Evolutionary conservation across 1,284 basidiomycete species (phyloP).

Genomic region (Cutaneotrichosporon sp.): DNA sequence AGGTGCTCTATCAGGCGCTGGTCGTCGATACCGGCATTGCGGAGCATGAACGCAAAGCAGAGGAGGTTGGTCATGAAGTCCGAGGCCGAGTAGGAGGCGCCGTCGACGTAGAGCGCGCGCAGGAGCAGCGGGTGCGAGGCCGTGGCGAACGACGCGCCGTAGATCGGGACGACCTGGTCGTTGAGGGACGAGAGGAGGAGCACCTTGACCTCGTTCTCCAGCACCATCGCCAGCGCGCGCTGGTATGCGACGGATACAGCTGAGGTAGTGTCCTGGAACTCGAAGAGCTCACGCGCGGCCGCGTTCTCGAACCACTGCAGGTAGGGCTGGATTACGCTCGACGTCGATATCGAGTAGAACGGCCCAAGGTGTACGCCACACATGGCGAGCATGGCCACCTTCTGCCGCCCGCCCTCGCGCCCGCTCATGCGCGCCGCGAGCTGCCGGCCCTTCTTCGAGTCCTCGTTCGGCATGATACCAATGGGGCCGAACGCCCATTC

Average conservation of each 20-base stretch:
- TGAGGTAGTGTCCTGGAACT: constrained; percentile 71
- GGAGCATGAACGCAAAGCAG: constrained; percentile 80
- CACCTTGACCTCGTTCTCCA: constrained; percentile 81
- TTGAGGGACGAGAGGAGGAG: constrained; percentile 91
- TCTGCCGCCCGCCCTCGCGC: constrained; percentile 57
- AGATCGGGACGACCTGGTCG: constrained; percentile 92
- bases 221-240: constrained; percentile 68
- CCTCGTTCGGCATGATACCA: constrained; percentile 41
- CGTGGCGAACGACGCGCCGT: constrained; percentile 87
- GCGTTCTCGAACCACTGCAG: constrained; percentile 90
- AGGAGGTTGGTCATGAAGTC: constrained; percentile 92
- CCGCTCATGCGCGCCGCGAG: constrained; percentile 37
- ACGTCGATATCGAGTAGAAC: constrained; percentile 77
- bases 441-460: constrained; percentile 29
- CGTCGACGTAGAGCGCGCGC: constrained; percentile 91
- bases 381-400: constrained; percentile 76
- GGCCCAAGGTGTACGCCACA: constrained; percentile 82
- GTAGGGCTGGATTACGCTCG: constrained; percentile 79
- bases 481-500: constrained; percentile 52
- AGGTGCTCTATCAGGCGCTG: constrained; percentile 84
- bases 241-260: constrained; percentile 64
- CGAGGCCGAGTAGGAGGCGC: constrained; percentile 79
- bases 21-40: constrained; percentile 89
- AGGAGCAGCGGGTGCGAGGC: constrained; percentile 87
- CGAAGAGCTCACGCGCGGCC: constrained; percentile 78